A percentile compares a stretch with the other conserved stretches of the same genome.
Evolutionary conservation across 495 filamentous ascomycete species (phyloP).

Genomic region (Penicillium lagena): DNA sequence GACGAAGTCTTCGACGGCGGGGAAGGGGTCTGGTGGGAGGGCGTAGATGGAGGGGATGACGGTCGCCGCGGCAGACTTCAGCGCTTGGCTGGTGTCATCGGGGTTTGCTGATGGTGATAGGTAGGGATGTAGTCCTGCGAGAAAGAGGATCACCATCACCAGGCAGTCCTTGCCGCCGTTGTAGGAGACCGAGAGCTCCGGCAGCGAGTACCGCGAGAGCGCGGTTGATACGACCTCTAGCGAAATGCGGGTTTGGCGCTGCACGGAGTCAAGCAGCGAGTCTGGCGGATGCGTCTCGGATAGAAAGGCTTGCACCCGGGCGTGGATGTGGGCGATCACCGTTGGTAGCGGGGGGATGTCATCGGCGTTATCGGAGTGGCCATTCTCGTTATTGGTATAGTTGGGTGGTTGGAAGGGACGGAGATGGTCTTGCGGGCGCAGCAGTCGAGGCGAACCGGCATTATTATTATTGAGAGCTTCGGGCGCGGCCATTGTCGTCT

Average conservation of each 20-base stretch:
- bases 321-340: constrained; percentile 56
- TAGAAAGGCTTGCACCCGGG: constrained; percentile 64
- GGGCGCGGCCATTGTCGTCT: constrained; percentile 4
- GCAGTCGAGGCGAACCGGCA: not conserved
- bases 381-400: constrained; percentile 1
- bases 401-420: constrained; percentile 7
- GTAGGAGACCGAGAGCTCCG: constrained; percentile 84
- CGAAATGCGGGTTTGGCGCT: constrained; percentile 64
- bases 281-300: constrained; percentile 47
- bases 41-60: constrained; percentile 82
- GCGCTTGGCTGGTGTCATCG: constrained; percentile 5
- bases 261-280: constrained; percentile 54
- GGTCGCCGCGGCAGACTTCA: constrained; percentile 8
- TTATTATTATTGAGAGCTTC: too few species aligned
- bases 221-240: constrained; percentile 68
- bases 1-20: constrained; percentile 82
- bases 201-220: constrained; percentile 62
- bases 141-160: constrained; percentile 82
- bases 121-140: constrained; percentile 53
- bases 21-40: constrained; percentile 70
- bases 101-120: constrained; percentile 6
- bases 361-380: not conserved
- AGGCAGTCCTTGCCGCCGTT: constrained; percentile 99
- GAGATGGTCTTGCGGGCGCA: constrained; percentile 9
- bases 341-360: constrained; percentile 21